Conservation (phyloP, 2,329 filamentous ascomycete species). For the Epichloe sibirici region DNA sequence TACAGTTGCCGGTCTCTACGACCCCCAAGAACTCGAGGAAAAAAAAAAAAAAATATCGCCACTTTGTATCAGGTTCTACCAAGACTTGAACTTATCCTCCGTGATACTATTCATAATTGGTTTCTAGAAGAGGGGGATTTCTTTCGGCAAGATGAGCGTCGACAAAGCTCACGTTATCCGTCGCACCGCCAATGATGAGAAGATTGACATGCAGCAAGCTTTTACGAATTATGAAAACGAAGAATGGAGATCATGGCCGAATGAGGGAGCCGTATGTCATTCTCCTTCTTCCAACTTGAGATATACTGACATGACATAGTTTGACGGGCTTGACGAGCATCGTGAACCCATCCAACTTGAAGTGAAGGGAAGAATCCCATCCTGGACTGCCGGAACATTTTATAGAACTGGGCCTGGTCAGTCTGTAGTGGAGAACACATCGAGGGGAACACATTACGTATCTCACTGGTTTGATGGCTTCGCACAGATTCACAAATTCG, state of each 20-base stretch:
- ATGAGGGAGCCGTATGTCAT: conserved; percentile 30
- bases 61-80: not conserved
- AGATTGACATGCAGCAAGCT: conserved; percentile 13
- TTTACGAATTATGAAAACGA: conserved; percentile 16
- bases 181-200: conserved; percentile 17
- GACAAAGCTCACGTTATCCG: conserved; percentile 15
- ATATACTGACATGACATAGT: conserved; percentile 31
- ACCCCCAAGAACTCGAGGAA: not conserved
- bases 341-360: conserved; percentile 49
- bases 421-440: conserved; percentile 45
- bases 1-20: not conserved
- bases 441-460: conserved; percentile 46
- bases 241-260: conserved; percentile 33
- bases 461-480: conserved; percentile 78
- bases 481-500: conserved; percentile 58
- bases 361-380: conserved; percentile 55
- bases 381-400: conserved; percentile 57
- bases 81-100: too few relatives aligned
- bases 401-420: conserved; percentile 65
- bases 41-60: not conserved
- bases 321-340: conserved; percentile 55
- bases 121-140: too few relatives aligned
- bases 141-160: conserved; percentile 5
- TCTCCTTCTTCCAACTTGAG: not conserved
- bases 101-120: too few relatives aligned